These are phyloP conservation scores for Takakia lepidozioides DNA, from an alignment of 225 moss, liverwort and hornwort species.

Conservation along the genomic window DNA sequence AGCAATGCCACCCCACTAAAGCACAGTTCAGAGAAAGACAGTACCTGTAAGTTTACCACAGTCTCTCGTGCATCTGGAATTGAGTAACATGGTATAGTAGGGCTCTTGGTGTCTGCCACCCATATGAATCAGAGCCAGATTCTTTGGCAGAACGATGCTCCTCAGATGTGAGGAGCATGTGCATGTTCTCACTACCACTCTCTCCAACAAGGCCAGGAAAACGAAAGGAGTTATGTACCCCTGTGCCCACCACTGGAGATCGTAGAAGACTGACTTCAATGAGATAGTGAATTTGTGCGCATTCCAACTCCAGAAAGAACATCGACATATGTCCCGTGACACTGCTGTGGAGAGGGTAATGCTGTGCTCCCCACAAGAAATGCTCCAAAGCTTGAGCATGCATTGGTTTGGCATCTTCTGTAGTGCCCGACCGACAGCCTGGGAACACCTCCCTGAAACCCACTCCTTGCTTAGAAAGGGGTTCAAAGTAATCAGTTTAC, in stretches of 20 bases:
- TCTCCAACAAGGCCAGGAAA: no score
- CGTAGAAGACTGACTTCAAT: no score
- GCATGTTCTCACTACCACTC: constrained; percentile 20
- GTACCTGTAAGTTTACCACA: background rate
- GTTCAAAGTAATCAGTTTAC: constrained; percentile 18
- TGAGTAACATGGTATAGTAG: constrained; percentile 19
- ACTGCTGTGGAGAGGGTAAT: background rate
- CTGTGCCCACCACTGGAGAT: no score
- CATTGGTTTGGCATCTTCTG: background rate
- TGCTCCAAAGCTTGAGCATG: constrained; percentile 11
- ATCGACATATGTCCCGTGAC: background rate
- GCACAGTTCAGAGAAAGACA: no score
- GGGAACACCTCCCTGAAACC: constrained; percentile 11
- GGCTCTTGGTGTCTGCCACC: constrained; percentile 13
- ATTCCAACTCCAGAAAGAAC: constrained; percentile 9
- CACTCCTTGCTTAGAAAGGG: constrained; percentile 31
- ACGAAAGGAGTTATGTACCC: constrained; percentile 13
- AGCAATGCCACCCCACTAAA: no score
- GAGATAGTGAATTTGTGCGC: no score
- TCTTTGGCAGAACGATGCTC: constrained; percentile 24
- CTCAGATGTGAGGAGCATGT: constrained; percentile 27
- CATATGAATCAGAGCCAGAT: constrained; percentile 29
- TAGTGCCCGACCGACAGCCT: background rate
- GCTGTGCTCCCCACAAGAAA: constrained; percentile 10
- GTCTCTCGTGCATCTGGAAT: constrained; percentile 8